Percentiles rank a stretch among this genome's conserved stretches.
Evolutionary conservation across 768 basidiomycete species (phyloP).

Genomic region (Mycena venus): DNA sequence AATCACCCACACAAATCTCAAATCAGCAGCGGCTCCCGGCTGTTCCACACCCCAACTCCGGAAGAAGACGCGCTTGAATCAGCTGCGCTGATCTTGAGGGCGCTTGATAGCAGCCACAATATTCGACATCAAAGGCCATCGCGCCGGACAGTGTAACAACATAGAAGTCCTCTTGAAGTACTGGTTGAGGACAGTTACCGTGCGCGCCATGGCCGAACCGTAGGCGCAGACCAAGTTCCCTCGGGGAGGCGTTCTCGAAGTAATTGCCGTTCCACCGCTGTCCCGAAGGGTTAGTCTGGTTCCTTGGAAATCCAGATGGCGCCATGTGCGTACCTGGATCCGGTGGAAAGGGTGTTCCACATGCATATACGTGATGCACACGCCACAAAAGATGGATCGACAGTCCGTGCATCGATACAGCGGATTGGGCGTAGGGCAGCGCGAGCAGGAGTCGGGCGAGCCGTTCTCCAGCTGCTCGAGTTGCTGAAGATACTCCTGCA

Average conservation of each 20-base stretch:
- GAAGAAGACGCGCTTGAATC: not conserved
- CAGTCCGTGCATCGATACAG: too few species aligned
- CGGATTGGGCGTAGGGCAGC: too few species aligned
- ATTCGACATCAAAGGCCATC: not conserved
- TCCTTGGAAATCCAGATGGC: not conserved
- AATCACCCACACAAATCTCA: too few species aligned
- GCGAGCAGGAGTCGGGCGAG: too few species aligned
- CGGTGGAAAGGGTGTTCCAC: not conserved
- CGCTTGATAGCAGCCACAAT: not conserved
- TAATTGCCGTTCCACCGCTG: not conserved
- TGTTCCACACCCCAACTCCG: not conserved
- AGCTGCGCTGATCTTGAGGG: not conserved
- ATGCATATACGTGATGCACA: not conserved
- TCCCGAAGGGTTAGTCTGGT: not conserved
- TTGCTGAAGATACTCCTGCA: too few species aligned
- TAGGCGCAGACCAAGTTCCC: not conserved
- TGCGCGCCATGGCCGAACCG: not conserved
- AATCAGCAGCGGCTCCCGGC: not conserved
- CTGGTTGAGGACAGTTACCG: not conserved
- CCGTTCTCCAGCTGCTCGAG: too few species aligned
- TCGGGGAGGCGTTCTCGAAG: not conserved
- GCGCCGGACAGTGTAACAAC: not conserved
- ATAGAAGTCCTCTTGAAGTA: not conserved
- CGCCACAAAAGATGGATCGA: not conserved
- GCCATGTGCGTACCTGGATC: not conserved